Percentiles rank a stretch among this genome's conserved stretches.
phyloP scores from a whole-genome alignment of 2,329 filamentous ascomycete species.

The Cryphonectria japonica region DNA sequence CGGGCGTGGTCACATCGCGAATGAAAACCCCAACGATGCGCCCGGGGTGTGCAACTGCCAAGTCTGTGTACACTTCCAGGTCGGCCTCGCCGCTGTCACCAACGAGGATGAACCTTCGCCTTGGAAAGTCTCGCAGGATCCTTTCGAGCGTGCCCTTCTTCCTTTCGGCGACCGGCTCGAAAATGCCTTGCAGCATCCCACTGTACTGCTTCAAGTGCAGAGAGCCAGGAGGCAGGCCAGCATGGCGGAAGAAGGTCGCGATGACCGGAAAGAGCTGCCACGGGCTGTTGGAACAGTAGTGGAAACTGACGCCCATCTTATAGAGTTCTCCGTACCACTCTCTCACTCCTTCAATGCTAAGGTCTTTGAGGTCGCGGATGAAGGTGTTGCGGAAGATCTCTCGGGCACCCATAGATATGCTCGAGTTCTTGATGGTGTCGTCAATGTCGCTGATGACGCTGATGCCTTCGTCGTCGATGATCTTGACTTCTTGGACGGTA shows the following conservation, averaged over 20 bases:
- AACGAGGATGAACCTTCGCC: conserved; percentile 85
- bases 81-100: conserved; percentile 97
- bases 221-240: conserved; percentile 82
- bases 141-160: conserved; percentile 88
- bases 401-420: conserved; percentile 81
- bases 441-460: conserved; percentile 98
- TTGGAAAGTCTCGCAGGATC: conserved; percentile 86
- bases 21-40: conserved; percentile 89
- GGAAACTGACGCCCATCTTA: conserved; percentile 81
- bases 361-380: conserved; percentile 78
- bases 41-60: conserved; percentile 82
- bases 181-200: conserved; percentile 97
- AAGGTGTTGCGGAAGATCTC: conserved; percentile 98
- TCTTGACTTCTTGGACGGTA: conserved; percentile 73
- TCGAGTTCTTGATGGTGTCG: conserved; percentile 95
- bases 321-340: conserved; percentile 87
- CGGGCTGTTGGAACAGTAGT: conserved; percentile 99
- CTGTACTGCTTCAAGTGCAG: conserved; percentile 96
- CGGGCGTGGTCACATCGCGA: conserved; percentile 86
- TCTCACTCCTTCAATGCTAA: conserved; percentile 83
- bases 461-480: conserved; percentile 79
- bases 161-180: conserved; percentile 93
- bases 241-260: conserved; percentile 79
- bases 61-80: conserved; percentile 93
- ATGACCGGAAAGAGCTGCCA: conserved; percentile 96